phyloP scores from a whole-genome alignment of 305 asterid genomes.

The Petunia hybrid region DNA sequence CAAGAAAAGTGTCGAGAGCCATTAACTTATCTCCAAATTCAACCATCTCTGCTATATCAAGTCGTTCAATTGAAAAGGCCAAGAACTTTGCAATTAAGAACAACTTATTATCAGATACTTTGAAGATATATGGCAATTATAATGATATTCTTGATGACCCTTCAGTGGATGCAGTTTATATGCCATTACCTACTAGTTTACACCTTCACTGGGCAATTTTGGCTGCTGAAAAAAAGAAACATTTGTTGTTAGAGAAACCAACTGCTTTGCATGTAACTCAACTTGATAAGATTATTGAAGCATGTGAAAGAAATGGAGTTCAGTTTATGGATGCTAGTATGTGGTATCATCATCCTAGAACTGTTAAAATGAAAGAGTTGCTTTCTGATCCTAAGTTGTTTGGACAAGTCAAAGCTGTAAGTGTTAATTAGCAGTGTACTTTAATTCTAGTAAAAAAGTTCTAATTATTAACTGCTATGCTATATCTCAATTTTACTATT shows the following conservation, averaged over 20 bases:
- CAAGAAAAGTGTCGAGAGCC: conserved; percentile 74
- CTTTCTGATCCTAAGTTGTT: conserved; percentile 51
- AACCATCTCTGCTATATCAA: conserved; percentile 65
- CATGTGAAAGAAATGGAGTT: conserved; percentile 65
- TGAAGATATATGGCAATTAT: conserved; percentile 68
- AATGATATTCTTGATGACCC: conserved; percentile 70
- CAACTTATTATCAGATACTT: conserved; percentile 48
- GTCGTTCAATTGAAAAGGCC: conserved; percentile 73
- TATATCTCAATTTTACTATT: not conserved
- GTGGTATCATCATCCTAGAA: conserved; percentile 97
- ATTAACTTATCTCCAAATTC: conserved; percentile 62
- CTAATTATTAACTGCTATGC: not conserved
- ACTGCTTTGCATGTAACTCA: conserved; percentile 65
- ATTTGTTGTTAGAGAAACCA: conserved; percentile 79
- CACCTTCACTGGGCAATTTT: conserved; percentile 70
- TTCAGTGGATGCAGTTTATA: conserved; percentile 70
- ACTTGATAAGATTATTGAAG: conserved; percentile 63
- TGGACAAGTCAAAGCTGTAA: conserved; percentile 68
- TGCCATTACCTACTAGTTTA: conserved; percentile 80
- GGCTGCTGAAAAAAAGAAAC: conserved; percentile 76
- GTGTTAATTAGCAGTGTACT: conserved; percentile 23
- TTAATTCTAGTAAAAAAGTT: not conserved
- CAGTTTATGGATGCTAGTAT: conserved; percentile 93
- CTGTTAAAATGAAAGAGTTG: conserved; percentile 65
- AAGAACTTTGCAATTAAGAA: conserved; percentile 56